A percentile compares a stretch with the other conserved stretches of the same genome.
These are phyloP conservation scores for Monosporascus sp. DNA, from an alignment of 2,329 filamentous ascomycete genomes.

Conservation along the genomic window DNA sequence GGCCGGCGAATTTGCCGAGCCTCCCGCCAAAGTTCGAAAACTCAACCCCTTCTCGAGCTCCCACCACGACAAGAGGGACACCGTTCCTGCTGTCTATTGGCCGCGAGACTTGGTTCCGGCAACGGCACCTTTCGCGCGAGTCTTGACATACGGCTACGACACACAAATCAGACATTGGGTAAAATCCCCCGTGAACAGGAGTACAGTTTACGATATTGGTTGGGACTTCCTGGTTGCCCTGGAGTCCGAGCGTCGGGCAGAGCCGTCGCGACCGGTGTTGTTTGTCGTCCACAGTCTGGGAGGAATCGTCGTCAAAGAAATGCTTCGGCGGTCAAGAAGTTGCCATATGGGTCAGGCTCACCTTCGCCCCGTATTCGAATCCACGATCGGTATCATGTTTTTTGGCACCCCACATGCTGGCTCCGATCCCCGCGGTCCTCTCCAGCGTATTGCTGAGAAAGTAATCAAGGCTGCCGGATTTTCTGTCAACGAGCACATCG, in stretches of 20 bases:
- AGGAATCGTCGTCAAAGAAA: slow-evolving; percentile 27
- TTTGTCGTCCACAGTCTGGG: slow-evolving; percentile 29
- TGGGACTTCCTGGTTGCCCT: slow-evolving; percentile 27
- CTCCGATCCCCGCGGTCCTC: slow-evolving; percentile 12
- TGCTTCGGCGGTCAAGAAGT: slow-evolving; percentile 1
- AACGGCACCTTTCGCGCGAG: slow-evolving; percentile 14
- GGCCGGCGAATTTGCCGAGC: too few relatives aligned
- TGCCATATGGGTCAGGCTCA: slow-evolving; percentile 3
- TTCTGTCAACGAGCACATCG: slow-evolving; percentile 25
- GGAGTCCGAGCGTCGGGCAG: slow-evolving; percentile 21
- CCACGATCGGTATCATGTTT: slow-evolving; percentile 24
- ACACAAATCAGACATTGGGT: slow-evolving; percentile 20
- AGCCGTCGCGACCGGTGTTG: slow-evolving; percentile 17
- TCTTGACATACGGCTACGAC: slow-evolving; percentile 26
- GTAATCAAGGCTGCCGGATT: slow-evolving; percentile 11
- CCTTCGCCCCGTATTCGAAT: slow-evolving; percentile 11
- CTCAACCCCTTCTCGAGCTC: too few relatives aligned
- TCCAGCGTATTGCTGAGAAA: slow-evolving; percentile 15
- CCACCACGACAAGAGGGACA: too few relatives aligned
- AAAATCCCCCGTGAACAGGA: slow-evolving; percentile 16
- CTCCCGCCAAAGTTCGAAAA: too few relatives aligned
- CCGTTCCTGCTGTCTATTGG: too few relatives aligned
- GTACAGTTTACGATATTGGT: slow-evolving; percentile 27
- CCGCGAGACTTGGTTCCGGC: too few relatives aligned
- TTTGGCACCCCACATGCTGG: slow-evolving; percentile 28